Evolutionary conservation across 495 filamentous ascomycete genomes (phyloP).

Genomic region (Penicillium dipodomyicola): DNA sequence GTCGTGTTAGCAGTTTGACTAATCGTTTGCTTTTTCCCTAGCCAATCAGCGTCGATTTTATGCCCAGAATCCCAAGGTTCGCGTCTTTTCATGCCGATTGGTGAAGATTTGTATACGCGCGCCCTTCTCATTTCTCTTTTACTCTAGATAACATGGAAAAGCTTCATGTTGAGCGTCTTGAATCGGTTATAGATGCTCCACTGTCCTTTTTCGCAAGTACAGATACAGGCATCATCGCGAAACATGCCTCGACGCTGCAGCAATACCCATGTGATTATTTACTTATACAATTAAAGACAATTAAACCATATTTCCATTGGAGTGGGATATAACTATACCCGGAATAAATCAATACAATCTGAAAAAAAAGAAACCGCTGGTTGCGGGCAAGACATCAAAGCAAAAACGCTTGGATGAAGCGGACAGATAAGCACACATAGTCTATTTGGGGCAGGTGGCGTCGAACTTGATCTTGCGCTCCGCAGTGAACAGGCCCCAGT

Average conservation of each 20-base stretch:
- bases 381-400: not conserved
- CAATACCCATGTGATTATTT: not conserved
- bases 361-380: slow-evolving; percentile 2
- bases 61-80: no score
- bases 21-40: no score
- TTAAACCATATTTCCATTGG: slow-evolving; percentile 10
- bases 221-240: no score
- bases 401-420: not conserved
- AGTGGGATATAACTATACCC: not conserved
- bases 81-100: no score
- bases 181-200: no score
- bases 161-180: no score
- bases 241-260: not conserved
- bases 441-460: slow-evolving; percentile 47
- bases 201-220: no score
- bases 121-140: no score
- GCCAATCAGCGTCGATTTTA: no score
- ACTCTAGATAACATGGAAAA: no score
- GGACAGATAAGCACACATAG: not conserved
- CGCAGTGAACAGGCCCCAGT: slow-evolving; percentile 72
- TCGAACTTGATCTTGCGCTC: slow-evolving; percentile 64
- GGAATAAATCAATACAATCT: slow-evolving; percentile 5
- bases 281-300: not conserved
- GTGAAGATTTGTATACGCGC: no score
- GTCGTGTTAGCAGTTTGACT: no score